Percentiles rank a stretch among this genome's conserved stretches.
These are phyloP conservation scores for Abrus pulchellus DNA, from an alignment of 306 rosid species.

Conservation along the genomic window DNA sequence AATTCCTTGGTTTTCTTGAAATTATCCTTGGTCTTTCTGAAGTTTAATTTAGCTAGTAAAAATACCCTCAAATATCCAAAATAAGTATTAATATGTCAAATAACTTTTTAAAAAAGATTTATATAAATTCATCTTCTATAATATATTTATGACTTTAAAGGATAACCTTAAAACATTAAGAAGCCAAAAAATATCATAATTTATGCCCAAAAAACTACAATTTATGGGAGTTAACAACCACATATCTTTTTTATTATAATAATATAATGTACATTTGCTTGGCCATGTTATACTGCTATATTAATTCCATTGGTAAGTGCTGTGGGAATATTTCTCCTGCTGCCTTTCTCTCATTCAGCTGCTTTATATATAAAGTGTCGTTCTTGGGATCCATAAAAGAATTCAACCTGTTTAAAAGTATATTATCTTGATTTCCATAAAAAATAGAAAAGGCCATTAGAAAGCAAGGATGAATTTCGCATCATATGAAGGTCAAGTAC, in stretches of 20 bases:
- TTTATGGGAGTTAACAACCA: no score
- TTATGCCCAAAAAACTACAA: no score
- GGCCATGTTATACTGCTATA: neutral
- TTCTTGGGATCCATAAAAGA: conserved; percentile 10
- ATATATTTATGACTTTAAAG: no score
- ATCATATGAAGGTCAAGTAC: neutral
- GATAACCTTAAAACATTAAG: no score
- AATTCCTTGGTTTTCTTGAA: no score
- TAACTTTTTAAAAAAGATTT: no score
- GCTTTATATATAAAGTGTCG: neutral
- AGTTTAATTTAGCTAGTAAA: no score
- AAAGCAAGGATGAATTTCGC: conserved; percentile 21
- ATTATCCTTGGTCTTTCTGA: no score
- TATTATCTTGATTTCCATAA: conserved; percentile 2
- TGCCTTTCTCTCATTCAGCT: neutral
- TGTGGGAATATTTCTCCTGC: neutral
- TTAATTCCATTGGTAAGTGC: conserved; percentile 12
- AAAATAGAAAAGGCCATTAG: conserved; percentile 24
- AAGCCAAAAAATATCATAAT: no score
- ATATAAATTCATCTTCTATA: no score
- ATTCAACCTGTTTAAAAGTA: neutral
- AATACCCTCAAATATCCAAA: no score
- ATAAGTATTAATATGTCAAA: no score
- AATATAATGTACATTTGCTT: neutral
- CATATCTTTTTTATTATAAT: neutral